These are phyloP conservation scores for Mycena amicta DNA, from an alignment of 768 basidiomycete genomes.

Conservation along the genomic window DNA sequence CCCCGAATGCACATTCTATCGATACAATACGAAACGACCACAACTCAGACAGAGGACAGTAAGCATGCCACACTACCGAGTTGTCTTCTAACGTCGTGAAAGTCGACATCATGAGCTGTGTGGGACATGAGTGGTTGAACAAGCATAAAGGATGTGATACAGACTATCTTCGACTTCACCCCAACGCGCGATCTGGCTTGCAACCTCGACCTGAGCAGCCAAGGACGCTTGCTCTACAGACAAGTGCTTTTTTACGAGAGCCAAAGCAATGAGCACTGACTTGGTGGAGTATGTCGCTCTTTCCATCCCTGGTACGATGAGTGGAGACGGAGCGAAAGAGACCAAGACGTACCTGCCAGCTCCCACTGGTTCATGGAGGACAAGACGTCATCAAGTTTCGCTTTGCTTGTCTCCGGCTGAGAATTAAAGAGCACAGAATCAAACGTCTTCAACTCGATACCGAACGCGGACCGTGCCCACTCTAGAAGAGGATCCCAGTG, in stretches of 20 bases:
- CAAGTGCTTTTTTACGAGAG: constrained; percentile 74
- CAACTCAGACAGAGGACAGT: constrained; percentile 37
- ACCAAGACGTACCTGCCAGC: constrained; percentile 71
- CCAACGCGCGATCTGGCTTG: constrained; percentile 95
- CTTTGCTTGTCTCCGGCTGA: constrained; percentile 71
- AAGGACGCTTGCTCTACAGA: constrained; percentile 83
- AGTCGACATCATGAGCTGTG: constrained; percentile 96
- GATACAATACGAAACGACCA: not conserved
- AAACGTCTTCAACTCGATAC: constrained; percentile 66
- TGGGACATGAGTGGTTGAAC: constrained; percentile 9
- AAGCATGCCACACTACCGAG: constrained; percentile 80
- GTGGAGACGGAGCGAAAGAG: not conserved
- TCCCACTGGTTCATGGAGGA: constrained; percentile 77
- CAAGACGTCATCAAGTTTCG: constrained; percentile 59
- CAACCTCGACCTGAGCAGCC: constrained; percentile 89
- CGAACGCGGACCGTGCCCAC: constrained; percentile 74
- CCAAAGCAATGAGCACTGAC: constrained; percentile 86
- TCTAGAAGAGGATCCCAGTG: constrained; percentile 89
- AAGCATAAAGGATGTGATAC: constrained; percentile 35
- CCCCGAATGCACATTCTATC: too few relatives aligned
- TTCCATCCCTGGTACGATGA: constrained; percentile 74
- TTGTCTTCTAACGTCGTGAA: constrained; percentile 87
- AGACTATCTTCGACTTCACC: constrained; percentile 99
- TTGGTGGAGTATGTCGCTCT: constrained; percentile 88
- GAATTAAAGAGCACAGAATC: constrained; percentile 69